Evolutionary conservation across 2,329 filamentous ascomycete genomes (phyloP), one percentile per base, ranked within the genome.

Genomic region (Penicillium griseofulvum): DNA sequence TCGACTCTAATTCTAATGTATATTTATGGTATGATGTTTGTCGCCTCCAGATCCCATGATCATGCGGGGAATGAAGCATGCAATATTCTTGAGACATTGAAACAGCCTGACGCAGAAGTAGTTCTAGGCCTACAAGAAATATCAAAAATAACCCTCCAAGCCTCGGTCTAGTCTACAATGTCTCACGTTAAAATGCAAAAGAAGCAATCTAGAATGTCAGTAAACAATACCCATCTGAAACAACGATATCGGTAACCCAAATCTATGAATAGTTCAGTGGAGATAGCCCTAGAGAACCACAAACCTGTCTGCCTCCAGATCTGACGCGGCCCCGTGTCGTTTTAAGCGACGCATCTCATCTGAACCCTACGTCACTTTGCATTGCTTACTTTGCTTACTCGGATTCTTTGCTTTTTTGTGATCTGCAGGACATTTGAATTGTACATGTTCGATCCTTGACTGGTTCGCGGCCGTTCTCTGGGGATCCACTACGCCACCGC

Each of bases 261-360:
- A 52, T 49, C 61, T 57, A 60, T 57, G 49, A 59, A 61, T 60
- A 59, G 58, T 49, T 54, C 52, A 38, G 44, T 43, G 60, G 57
- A 50, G 52, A 51, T n/a, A 22, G 22, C 22, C 22, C 22, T 22
- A 22, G 22, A 45, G 48, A 49, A 54, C 49, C 49, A 44, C 34
- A 49, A 49, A 51, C 44, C 51, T 46, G 48, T 38, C 55, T 50
- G 52, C 46, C 48, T 61, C 36, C 46, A 49, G 44, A 57, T 59
- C 52, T 61, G 61, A 63, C 61, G 61, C 56, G 60, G 57, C 57
- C 44, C 31, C 36, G n/a, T 49, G 26, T 41, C 48, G 22, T 42
- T 42, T 9, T 42, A 12, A 29, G 24, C 26, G 29, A 49, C 37
- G 43, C 16, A 42, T 28, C 6, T 29, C 28, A 22, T 10, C 14